These are phyloP conservation scores for Pichia sp. DNA, from an alignment of 1,139 yeast genomes.

Conservation along the genomic window DNA sequence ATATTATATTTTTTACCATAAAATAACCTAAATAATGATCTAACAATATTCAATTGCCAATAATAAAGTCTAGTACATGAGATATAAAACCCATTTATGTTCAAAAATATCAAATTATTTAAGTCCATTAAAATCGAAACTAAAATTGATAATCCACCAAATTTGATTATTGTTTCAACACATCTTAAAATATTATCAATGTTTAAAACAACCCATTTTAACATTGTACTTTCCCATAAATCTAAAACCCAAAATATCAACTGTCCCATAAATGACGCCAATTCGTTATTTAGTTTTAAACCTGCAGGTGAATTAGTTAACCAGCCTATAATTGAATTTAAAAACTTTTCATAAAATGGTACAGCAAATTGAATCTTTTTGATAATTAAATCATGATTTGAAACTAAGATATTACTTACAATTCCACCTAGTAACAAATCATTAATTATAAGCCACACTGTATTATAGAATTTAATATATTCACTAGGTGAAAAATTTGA, in stretches of 20 bases:
- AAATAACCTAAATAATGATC: constrained; percentile 75
- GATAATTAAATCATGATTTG: constrained; percentile 36
- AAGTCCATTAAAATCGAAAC: constrained; percentile 63
- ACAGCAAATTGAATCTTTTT: constrained; percentile 8
- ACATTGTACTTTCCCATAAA: constrained; percentile 46
- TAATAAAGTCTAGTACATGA: constrained; percentile 74
- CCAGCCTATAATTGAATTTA: constrained; percentile 56
- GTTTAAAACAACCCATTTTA: constrained; percentile 23
- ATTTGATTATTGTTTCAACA: constrained; percentile 39
- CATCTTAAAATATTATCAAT: constrained; percentile 23
- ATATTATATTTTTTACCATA: constrained; percentile 86
- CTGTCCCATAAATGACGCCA: constrained; percentile 83
- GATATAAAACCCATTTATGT: constrained; percentile 68
- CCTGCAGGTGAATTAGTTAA: constrained; percentile 92
- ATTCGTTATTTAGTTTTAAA: constrained; percentile 79
- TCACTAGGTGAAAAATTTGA: constrained; percentile 47
- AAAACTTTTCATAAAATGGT: constrained; percentile 31
- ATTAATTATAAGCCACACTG: constrained; percentile 79
- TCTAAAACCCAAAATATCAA: constrained; percentile 78
- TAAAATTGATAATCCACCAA: constrained; percentile 63
- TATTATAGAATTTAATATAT: constrained; percentile 82
- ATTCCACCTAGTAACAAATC: constrained; percentile 74
- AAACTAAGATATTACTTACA: constrained; percentile 44
- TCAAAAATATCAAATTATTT: constrained; percentile 57
- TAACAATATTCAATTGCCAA: constrained; percentile 63